Percentiles rank a stretch among this genome's conserved stretches.
Conservation (phyloP, 176 grass and related monocot genomes). For the Tuctoria greenei region DNA sequence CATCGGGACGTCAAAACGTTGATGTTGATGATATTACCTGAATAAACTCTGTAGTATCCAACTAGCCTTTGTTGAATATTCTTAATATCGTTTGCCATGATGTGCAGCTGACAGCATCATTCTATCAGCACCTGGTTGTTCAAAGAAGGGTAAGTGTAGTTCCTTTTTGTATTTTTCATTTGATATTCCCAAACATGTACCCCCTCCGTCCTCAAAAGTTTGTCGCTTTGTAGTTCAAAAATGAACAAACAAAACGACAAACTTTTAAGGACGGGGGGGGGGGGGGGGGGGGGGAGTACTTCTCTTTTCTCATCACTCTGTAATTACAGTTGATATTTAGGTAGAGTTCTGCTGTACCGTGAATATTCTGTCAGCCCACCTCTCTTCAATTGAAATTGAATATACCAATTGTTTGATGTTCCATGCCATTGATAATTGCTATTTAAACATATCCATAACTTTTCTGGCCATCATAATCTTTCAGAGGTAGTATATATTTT, state of each 20-base stretch:
- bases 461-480: neutral
- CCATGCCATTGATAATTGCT: slow-evolving; percentile 2
- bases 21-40: neutral
- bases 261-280: too few species aligned
- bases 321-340: neutral
- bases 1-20: neutral
- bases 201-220: too few species aligned
- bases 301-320: slow-evolving; percentile 3
- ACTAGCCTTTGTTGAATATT: neutral
- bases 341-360: neutral
- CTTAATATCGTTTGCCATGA: slow-evolving; percentile 20
- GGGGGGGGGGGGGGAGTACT: too few species aligned
- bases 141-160: slow-evolving; percentile 80
- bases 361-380: neutral
- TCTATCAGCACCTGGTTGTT: slow-evolving; percentile 93
- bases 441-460: neutral
- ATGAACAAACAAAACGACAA: too few species aligned
- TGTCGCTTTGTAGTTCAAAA: too few species aligned
- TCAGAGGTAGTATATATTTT: neutral
- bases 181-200: neutral
- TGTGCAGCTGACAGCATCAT: slow-evolving; percentile 72
- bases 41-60: neutral
- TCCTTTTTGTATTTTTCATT: slow-evolving; percentile 24
- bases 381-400: slow-evolving; percentile 12
- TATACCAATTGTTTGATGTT: slow-evolving; percentile 3